A percentile compares a stretch with the other conserved stretches of the same genome.
Evolutionary conservation across 805 yeast species (phyloP).

Genomic region (Saccharomycopsis amapae): DNA sequence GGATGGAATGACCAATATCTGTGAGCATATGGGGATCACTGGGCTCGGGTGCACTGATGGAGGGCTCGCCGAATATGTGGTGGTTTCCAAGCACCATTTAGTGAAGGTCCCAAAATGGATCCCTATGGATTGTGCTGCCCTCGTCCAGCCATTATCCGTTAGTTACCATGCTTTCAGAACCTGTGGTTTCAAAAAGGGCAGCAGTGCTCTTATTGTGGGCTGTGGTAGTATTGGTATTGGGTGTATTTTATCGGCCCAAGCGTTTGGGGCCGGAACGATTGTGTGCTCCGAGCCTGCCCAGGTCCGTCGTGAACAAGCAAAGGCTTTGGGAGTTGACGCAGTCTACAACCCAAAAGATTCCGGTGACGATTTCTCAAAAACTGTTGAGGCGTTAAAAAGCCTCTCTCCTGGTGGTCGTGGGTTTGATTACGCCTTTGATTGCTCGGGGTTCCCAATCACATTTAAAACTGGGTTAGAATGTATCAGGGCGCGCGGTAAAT

Average conservation of each 20-base stretch:
- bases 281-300: constrained; percentile 58
- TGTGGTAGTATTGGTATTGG: constrained; percentile 62
- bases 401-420: constrained; percentile 38
- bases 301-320: constrained; percentile 55
- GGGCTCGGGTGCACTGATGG: constrained; percentile 49
- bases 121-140: constrained; percentile 48
- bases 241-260: constrained; percentile 46
- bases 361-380: constrained; percentile 25
- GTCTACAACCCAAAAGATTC: constrained; percentile 37
- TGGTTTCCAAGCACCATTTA: constrained; percentile 33
- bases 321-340: constrained; percentile 35
- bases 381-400: constrained; percentile 29
- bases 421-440: constrained; percentile 45
- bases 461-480: constrained; percentile 36
- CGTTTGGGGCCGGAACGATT: constrained; percentile 40
- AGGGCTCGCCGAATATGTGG: constrained; percentile 38
- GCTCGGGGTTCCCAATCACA: constrained; percentile 45
- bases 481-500: constrained; percentile 36
- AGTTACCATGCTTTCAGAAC: constrained; percentile 52
- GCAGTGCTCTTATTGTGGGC: constrained; percentile 45
- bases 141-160: constrained; percentile 52
- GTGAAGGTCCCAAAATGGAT: constrained; percentile 34
- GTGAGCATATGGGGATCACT: constrained; percentile 36
- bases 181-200: constrained; percentile 37
- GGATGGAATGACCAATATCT: constrained; percentile 39